Percentiles rank a stretch among this genome's conserved stretches.
Evolutionary conservation across 2,329 filamentous ascomycete genomes (phyloP).

Genomic region (Dryadomyces quercivorus): DNA sequence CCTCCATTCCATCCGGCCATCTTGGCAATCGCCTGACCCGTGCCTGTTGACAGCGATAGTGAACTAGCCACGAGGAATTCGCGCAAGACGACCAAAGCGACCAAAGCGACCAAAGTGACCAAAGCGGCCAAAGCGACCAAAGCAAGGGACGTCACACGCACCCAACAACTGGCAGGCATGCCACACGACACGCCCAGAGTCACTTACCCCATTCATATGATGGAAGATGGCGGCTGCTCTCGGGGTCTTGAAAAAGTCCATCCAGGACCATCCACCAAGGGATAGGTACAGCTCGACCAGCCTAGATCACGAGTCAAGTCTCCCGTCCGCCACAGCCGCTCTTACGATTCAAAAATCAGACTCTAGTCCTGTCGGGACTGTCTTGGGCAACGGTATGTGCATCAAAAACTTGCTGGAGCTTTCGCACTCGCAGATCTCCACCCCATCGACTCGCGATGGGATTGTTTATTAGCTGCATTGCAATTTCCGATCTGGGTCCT

Average conservation of each 20-base stretch:
- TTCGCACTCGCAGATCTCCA: no score
- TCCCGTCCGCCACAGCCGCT: not conserved
- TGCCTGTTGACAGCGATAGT: not conserved
- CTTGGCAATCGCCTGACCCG: not conserved
- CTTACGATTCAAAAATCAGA: not conserved
- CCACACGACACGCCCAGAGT: not conserved
- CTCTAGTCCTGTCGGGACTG: not conserved
- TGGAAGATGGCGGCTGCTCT: conserved; percentile 1
- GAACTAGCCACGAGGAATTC: not conserved
- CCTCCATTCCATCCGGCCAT: not conserved
- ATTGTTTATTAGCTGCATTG: not conserved
- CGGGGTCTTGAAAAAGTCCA: not conserved
- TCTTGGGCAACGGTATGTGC: not conserved
- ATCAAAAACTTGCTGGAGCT: not conserved
- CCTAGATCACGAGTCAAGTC: not conserved
- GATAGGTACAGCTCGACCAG: not conserved
- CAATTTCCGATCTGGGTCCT: not conserved
- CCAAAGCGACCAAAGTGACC: no score
- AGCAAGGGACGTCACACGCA: not conserved
- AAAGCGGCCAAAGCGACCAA: not conserved
- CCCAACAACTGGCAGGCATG: not conserved
- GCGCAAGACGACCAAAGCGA: no score
- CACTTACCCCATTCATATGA: not conserved
- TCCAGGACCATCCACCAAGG: not conserved
- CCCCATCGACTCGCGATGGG: not conserved